phyloP scores from a whole-genome alignment of 2,329 filamentous ascomycete genomes.

The Emmonsia crescens region DNA sequence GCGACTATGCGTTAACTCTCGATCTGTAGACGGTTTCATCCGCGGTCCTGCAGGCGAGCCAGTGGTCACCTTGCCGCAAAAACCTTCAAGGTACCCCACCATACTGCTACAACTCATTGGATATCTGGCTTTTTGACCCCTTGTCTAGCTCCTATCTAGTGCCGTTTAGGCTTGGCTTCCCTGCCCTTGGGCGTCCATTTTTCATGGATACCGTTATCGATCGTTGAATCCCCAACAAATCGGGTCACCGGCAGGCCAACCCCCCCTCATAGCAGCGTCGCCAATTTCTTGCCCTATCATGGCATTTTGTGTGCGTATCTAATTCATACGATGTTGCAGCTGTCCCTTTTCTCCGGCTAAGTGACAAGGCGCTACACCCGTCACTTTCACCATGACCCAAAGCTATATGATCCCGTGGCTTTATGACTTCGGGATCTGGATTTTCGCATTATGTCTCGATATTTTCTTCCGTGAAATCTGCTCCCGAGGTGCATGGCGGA shows the following conservation, averaged over 20 bases:
- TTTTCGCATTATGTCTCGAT: constrained; percentile 53
- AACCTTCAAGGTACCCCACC: neutral
- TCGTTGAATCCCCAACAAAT: neutral
- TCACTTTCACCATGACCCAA: neutral
- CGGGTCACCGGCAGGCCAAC: neutral
- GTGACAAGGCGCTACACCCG: neutral
- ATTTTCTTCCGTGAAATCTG: constrained; percentile 88
- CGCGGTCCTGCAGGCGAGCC: no score
- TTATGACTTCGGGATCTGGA: constrained; percentile 25
- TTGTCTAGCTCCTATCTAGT: neutral
- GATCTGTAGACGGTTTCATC: no score
- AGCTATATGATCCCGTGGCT: constrained; percentile 21
- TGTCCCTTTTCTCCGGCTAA: neutral
- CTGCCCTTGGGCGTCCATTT: neutral
- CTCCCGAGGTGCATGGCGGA: constrained; percentile 73
- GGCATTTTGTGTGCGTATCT: neutral
- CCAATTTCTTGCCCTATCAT: neutral
- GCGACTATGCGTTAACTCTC: no score
- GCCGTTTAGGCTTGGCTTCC: neutral
- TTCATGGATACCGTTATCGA: neutral
- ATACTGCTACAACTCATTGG: neutral
- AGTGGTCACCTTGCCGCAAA: neutral
- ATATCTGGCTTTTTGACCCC: neutral
- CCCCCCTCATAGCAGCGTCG: neutral
- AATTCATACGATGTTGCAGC: neutral